Conservation (phyloP, 2,329 filamentous ascomycete species). For the Metarhizium album region DNA sequence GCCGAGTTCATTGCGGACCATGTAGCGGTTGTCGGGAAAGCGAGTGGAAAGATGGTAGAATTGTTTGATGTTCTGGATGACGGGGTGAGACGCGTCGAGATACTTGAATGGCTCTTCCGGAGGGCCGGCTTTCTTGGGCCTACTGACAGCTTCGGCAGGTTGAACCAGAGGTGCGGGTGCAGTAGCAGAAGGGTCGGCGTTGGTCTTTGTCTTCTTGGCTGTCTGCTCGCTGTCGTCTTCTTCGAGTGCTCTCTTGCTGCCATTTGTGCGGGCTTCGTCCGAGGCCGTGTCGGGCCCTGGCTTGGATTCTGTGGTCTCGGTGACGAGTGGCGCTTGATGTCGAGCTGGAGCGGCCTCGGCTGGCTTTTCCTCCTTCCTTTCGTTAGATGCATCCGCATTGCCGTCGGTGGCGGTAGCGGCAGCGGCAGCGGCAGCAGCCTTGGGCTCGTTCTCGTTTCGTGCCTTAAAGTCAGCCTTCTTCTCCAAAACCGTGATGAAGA, state of each 20-base stretch:
- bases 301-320: constrained; percentile 19
- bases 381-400: constrained; percentile 16
- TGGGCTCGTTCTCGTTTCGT: constrained; percentile 53
- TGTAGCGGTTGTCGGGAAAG: constrained; percentile 85
- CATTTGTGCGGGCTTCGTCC: constrained; percentile 18
- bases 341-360: constrained; percentile 11
- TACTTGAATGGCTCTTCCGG: constrained; percentile 95
- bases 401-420: constrained; percentile 3
- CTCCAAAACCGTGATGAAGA: constrained; percentile 93
- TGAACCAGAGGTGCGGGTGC: constrained; percentile 8
- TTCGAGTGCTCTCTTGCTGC: constrained; percentile 25
- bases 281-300: constrained; percentile 18
- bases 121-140: constrained; percentile 37
- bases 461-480: constrained; percentile 81
- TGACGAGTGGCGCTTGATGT: constrained; percentile 14
- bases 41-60: constrained; percentile 79
- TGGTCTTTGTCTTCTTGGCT: constrained; percentile 39
- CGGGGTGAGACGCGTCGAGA: constrained; percentile 60
- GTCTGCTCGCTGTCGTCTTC: constrained; percentile 25
- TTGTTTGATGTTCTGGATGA: constrained; percentile 63
- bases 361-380: constrained; percentile 16
- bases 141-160: constrained; percentile 16
- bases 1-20: constrained; percentile 88
- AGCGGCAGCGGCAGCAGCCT: constrained; percentile 14
- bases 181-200: constrained; percentile 12